Conservation (phyloP, 176 grass and related monocot genomes). For the Pharus latifolius region DNA sequence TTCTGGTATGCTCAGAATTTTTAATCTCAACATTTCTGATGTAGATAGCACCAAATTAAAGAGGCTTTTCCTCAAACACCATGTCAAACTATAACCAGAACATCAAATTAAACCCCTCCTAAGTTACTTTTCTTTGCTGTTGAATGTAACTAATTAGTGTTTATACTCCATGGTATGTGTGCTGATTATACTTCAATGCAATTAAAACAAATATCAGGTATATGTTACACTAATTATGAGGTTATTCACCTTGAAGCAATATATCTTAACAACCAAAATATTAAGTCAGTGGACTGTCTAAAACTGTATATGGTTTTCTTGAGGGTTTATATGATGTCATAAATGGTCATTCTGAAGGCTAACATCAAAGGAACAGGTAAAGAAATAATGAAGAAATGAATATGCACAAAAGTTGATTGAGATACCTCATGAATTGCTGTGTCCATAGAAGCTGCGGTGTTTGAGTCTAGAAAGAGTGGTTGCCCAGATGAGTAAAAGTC, state of each 20-base stretch:
- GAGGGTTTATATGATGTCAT: neutral
- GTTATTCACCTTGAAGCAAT: neutral
- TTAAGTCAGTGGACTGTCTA: neutral
- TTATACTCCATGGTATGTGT: neutral
- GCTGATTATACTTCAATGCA: no score
- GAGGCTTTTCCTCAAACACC: neutral
- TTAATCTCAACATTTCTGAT: neutral
- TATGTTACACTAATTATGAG: no score
- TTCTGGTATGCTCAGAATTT: neutral
- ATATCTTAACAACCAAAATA: neutral
- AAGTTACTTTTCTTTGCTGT: neutral
- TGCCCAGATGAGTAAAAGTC: constrained; percentile 94
- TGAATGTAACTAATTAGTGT: neutral
- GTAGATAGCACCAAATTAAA: neutral
- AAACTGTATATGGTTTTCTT: neutral
- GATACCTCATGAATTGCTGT: constrained; percentile 86
- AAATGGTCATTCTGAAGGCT: neutral
- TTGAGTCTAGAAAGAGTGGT: constrained; percentile 71
- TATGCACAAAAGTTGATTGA: neutral
- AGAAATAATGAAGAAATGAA: neutral
- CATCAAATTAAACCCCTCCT: neutral
- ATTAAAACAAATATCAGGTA: no score
- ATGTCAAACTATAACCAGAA: neutral
- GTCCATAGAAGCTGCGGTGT: constrained; percentile 65
- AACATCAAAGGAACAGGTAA: neutral